Evolutionary conservation across 768 basidiomycete genomes (phyloP).

Genomic region (Boletus rex-veris): DNA sequence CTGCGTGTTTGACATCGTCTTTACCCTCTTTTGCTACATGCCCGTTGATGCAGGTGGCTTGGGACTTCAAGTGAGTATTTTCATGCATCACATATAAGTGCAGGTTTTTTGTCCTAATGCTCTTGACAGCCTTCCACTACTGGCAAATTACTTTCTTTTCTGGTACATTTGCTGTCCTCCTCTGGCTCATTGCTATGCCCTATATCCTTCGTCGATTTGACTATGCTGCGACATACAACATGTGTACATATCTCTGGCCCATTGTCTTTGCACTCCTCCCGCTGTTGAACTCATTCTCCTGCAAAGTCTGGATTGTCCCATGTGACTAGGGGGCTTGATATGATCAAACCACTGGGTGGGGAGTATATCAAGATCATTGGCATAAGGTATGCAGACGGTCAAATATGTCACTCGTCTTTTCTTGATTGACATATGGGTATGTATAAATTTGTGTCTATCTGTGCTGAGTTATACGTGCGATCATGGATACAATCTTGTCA

Average conservation of each 20-base stretch:
- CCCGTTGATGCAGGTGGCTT: constrained; percentile 52
- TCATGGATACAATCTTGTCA: too few species aligned
- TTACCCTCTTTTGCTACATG: constrained; percentile 61
- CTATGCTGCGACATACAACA: constrained; percentile 1
- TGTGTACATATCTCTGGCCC: constrained; percentile 8
- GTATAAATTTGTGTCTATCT: too few species aligned
- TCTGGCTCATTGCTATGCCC: constrained; percentile 51
- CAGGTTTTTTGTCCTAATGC: neutral
- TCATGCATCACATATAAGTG: too few species aligned
- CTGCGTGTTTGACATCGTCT: constrained; percentile 57
- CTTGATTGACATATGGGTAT: too few species aligned
- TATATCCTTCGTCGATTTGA: constrained; percentile 10
- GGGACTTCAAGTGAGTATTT: constrained; percentile 42
- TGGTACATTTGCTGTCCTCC: constrained; percentile 42
- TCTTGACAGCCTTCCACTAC: constrained; percentile 46
- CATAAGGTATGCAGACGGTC: too few species aligned
- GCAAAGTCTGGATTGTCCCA: neutral
- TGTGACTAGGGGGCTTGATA: neutral
- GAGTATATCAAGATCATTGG: too few species aligned
- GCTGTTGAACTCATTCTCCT: neutral
- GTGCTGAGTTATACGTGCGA: too few species aligned
- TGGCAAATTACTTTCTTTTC: constrained; percentile 51
- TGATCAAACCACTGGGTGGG: too few species aligned
- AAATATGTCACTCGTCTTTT: too few species aligned
- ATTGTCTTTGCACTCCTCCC: constrained; percentile 1